Evolutionary conservation across 2,329 filamentous ascomycete genomes (phyloP).

Genomic region (Trichoderma sp.): DNA sequence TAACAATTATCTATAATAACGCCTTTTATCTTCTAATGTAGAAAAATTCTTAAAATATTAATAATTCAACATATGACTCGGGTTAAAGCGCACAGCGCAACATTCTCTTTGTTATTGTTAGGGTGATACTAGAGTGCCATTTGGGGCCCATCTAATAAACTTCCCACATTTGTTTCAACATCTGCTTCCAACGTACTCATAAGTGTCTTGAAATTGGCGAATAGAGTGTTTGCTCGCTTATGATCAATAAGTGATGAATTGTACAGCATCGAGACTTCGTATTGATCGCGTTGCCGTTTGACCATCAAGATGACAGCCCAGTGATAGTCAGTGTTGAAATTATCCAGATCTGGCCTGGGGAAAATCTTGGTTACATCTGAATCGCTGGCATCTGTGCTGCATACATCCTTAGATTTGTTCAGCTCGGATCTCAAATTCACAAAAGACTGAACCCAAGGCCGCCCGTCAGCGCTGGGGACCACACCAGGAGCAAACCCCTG

Average conservation of each 20-base stretch:
- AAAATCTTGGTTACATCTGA: neutral
- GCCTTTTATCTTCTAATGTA: no score
- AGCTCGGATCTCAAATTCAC: neutral
- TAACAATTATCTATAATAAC: no score
- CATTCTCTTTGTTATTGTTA: neutral
- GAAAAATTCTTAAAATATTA: no score
- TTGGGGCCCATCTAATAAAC: neutral
- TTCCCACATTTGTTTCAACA: neutral
- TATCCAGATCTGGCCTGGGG: neutral
- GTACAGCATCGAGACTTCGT: neutral
- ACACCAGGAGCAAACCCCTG: neutral
- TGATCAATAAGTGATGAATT: neutral
- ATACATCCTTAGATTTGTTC: neutral
- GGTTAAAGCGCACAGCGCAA: neutral
- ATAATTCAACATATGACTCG: no score
- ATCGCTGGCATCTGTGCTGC: neutral
- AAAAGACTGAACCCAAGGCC: neutral
- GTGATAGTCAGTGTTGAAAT: neutral
- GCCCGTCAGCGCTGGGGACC: neutral
- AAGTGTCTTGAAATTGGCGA: neutral
- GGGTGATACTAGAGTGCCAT: neutral
- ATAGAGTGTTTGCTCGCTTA: neutral
- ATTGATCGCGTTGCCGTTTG: neutral
- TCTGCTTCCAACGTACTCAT: neutral
- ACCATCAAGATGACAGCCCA: neutral